Evolutionary conservation across 108 stramenopile genomes (phyloP).

Genomic region (Skeletonema potamos): DNA sequence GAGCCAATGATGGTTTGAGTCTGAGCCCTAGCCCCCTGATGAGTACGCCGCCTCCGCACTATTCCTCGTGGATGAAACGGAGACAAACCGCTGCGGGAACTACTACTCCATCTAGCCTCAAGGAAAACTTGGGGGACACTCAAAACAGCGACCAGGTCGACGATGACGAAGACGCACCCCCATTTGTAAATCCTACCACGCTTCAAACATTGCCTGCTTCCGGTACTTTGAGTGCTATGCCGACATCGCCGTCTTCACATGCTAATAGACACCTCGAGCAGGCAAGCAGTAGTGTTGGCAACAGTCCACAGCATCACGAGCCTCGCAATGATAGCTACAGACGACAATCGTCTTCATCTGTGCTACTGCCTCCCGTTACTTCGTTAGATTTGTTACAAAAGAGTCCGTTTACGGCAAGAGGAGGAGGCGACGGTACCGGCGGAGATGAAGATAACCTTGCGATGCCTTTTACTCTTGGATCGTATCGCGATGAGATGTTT

Average conservation of each 20-base stretch:
- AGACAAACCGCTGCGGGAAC: neutral
- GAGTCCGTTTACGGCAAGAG: constrained; percentile 22
- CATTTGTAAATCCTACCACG: constrained; percentile 27
- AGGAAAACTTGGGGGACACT: neutral
- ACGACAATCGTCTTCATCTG: constrained; percentile 31
- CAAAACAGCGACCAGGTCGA: neutral
- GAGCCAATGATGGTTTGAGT: constrained; percentile 12
- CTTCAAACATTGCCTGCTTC: constrained; percentile 11
- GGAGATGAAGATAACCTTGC: constrained; percentile 8
- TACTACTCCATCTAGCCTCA: neutral
- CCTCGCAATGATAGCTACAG: constrained; percentile 5
- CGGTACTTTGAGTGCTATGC: neutral
- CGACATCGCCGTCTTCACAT: constrained; percentile 1
- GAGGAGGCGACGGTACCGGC: neutral
- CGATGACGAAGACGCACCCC: constrained; percentile 4
- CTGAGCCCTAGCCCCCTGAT: constrained; percentile 33
- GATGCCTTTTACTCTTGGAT: constrained; percentile 22
- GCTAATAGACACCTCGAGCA: neutral
- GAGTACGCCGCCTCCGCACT: constrained; percentile 33
- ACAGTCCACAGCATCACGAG: constrained; percentile 12
- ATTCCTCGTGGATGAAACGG: constrained; percentile 9
- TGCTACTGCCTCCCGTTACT: constrained; percentile 38
- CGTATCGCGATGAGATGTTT: constrained; percentile 36
- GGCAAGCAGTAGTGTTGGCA: constrained; percentile 1
- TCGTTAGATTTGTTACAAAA: constrained; percentile 42